Percentiles rank a stretch among this genome's conserved stretches.
Evolutionary conservation across 805 yeast genomes (phyloP).

Genomic region (Lachancea meyersii): DNA sequence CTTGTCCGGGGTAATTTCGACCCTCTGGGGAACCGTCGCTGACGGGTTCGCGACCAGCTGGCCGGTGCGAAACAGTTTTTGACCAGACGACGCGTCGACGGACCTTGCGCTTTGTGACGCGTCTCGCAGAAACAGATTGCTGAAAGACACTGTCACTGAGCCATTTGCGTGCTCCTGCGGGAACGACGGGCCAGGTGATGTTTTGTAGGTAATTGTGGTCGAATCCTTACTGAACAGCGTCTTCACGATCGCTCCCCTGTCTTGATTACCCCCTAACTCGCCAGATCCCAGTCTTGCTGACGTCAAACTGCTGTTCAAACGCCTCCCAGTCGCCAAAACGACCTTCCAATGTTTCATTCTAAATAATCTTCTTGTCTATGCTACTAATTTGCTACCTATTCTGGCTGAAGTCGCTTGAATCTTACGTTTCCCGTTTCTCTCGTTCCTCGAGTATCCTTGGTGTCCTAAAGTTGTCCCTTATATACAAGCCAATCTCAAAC

Average conservation of each 20-base stretch:
- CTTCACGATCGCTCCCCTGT: not conserved
- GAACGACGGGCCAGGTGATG: not conserved
- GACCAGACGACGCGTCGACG: conserved; percentile 50
- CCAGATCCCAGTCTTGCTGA: conserved; percentile 8
- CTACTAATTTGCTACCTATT: too few species aligned
- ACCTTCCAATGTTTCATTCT: conserved; percentile 1
- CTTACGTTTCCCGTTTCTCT: not conserved
- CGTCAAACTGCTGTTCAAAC: conserved; percentile 3
- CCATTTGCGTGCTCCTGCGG: too few species aligned
- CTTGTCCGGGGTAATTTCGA: conserved; percentile 33
- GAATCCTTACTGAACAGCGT: conserved; percentile 17
- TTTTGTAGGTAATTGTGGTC: conserved; percentile 20
- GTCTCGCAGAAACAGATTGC: conserved; percentile 58
- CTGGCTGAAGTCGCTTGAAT: too few species aligned
- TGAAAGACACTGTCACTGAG: conserved; percentile 35
- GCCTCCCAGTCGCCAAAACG: not conserved
- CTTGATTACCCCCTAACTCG: conserved; percentile 3
- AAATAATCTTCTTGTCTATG: too few species aligned
- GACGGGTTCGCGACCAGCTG: conserved; percentile 30
- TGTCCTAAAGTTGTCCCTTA: not conserved
- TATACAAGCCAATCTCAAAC: too few species aligned
- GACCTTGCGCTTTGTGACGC: conserved; percentile 46
- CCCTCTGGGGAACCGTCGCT: conserved; percentile 33
- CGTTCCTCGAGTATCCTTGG: not conserved
- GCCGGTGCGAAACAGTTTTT: conserved; percentile 62